A percentile compares a stretch with the other conserved stretches of the same genome.
These are phyloP conservation scores for Entelexis sorbosivorans DNA, from an alignment of 1,139 yeast genomes.

Conservation along the genomic window DNA sequence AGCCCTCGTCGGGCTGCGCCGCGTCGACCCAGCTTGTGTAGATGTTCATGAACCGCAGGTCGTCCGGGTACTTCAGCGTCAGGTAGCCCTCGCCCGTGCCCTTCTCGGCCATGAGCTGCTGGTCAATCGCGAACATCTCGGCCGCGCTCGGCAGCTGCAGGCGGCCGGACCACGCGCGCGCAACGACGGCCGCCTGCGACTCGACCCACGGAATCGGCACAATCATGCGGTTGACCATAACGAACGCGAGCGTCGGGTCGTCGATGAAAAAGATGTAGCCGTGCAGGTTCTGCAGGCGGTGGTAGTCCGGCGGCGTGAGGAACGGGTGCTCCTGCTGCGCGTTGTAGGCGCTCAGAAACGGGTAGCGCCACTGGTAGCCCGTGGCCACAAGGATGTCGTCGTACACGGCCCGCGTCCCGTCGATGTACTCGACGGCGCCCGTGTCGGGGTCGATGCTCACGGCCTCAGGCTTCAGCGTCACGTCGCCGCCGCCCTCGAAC, in stretches of 20 bases:
- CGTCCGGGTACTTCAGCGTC: constrained; percentile 39
- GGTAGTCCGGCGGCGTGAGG: constrained; percentile 1
- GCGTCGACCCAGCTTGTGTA: not conserved
- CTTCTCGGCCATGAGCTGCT: constrained; percentile 28
- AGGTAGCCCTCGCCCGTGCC: constrained; percentile 40
- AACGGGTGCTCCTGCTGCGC: constrained; percentile 24
- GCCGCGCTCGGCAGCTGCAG: constrained; percentile 36
- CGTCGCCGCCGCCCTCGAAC: constrained; percentile 29
- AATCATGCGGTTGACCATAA: constrained; percentile 43
- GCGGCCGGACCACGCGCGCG: constrained; percentile 44
- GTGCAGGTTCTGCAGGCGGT: constrained; percentile 39
- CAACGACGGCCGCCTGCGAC: constrained; percentile 46
- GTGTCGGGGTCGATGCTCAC: constrained; percentile 27
- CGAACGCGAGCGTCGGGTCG: constrained; percentile 47
- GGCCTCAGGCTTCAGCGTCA: constrained; percentile 35
- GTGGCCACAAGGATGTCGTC: constrained; percentile 51
- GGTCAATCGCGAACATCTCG: constrained; percentile 35
- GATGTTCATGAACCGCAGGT: constrained; percentile 36
- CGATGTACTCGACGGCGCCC: constrained; percentile 26
- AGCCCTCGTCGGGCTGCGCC: not conserved
- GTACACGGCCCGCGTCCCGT: constrained; percentile 35
- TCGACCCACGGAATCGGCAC: constrained; percentile 55
- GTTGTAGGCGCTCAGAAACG: constrained; percentile 38
- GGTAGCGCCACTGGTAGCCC: constrained; percentile 46
- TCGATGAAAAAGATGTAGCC: constrained; percentile 42